Conservation (phyloP, 2,329 filamentous ascomycete genomes). For the Aspergillus intermedius region DNA sequence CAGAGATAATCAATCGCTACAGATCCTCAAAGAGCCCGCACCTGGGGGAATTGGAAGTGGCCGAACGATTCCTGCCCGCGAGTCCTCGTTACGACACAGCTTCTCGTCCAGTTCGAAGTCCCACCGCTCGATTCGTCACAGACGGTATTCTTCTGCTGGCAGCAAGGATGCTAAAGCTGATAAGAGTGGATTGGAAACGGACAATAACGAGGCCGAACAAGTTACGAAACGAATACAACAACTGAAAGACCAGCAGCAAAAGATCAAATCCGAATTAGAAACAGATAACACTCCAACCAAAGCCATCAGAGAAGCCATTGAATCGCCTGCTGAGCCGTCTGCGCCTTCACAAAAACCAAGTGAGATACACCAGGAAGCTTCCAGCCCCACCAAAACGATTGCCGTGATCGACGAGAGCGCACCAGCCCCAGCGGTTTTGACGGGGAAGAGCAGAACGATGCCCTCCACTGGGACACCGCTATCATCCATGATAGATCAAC, state of each 20-base stretch:
- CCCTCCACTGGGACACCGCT: slow-evolving; percentile 22
- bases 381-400: not conserved
- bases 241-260: slow-evolving; percentile 51
- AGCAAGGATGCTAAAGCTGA: slow-evolving; percentile 37
- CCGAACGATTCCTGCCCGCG: slow-evolving; percentile 57
- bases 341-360: slow-evolving; percentile 12
- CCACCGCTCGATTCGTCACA: slow-evolving; percentile 46
- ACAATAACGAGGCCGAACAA: slow-evolving; percentile 44
- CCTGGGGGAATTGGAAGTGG: slow-evolving; percentile 40
- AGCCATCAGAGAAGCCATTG: slow-evolving; percentile 9
- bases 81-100: slow-evolving; percentile 59
- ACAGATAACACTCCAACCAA: slow-evolving; percentile 29
- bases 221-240: slow-evolving; percentile 54
- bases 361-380: not conserved
- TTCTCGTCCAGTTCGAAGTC: slow-evolving; percentile 49
- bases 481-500: slow-evolving; percentile 21
- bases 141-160: slow-evolving; percentile 30
- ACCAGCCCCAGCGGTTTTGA: slow-evolving; percentile 62
- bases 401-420: slow-evolving; percentile 53
- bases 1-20: slow-evolving; percentile 31
- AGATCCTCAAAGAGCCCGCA: slow-evolving; percentile 22
- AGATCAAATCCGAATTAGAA: slow-evolving; percentile 46
- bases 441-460: slow-evolving; percentile 44
- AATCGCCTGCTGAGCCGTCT: slow-evolving; percentile 8
- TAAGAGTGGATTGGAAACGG: slow-evolving; percentile 31